Evolutionary conservation across 208 protist species (phyloP).

Genomic region (Acanthamoeba triangularis): DNA sequence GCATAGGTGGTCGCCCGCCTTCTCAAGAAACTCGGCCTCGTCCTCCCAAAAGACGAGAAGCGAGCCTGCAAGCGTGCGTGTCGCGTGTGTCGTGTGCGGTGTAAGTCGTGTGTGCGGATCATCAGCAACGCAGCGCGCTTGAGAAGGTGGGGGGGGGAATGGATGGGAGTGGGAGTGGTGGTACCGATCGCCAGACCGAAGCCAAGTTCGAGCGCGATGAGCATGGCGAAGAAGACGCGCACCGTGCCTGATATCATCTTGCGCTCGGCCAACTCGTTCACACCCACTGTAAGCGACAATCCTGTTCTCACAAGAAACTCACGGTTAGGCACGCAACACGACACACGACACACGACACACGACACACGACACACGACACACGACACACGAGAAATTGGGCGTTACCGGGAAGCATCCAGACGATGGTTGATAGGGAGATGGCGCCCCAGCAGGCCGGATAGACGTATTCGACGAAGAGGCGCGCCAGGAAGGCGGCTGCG

Average conservation of each 20-base stretch:
- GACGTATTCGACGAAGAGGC: constrained; percentile 53
- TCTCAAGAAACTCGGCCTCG: constrained; percentile 56
- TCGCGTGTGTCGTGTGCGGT: neutral
- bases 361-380: neutral
- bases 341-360: neutral
- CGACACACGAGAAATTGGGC: no score
- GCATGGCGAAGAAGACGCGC: constrained; percentile 57
- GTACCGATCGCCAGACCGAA: constrained; percentile 61
- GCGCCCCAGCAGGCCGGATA: constrained; percentile 28
- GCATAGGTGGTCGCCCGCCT: constrained; percentile 21
- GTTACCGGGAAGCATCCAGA: constrained; percentile 48
- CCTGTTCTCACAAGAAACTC: neutral
- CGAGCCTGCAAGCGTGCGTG: neutral
- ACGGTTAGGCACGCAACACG: neutral
- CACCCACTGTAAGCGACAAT: constrained; percentile 31
- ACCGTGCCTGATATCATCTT: constrained; percentile 60
- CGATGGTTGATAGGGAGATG: constrained; percentile 20
- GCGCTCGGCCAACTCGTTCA: constrained; percentile 29
- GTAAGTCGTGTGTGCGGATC: no score
- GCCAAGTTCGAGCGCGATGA: constrained; percentile 60
- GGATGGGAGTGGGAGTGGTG: neutral
- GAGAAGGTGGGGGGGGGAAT: neutral
- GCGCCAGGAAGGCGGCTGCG: constrained; percentile 32
- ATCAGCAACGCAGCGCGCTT: neutral
- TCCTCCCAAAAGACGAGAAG: constrained; percentile 58